Conservation (phyloP, 2,329 filamentous ascomycete genomes). For the Waltergamsia citrina region DNA sequence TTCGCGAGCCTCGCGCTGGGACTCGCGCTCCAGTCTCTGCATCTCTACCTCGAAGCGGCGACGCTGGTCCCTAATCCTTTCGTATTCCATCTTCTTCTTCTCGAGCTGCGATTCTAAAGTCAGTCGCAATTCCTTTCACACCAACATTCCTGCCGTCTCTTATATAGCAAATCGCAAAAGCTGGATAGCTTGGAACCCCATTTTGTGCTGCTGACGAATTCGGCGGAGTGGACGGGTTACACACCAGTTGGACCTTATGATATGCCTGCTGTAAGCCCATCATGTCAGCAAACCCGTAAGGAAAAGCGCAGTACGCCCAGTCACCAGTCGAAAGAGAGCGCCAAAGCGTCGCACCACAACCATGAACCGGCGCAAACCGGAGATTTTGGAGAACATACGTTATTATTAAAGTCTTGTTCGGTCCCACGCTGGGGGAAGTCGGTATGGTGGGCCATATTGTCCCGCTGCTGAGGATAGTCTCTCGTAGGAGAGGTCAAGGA, state of each 20-base stretch:
- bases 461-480: no score
- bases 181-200: no score
- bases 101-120: slow-evolving; percentile 62
- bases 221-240: slow-evolving; percentile 19
- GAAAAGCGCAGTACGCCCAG: neutral
- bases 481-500: slow-evolving; percentile 39
- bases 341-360: neutral
- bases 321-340: neutral
- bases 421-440: slow-evolving; percentile 27
- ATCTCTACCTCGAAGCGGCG: slow-evolving; percentile 87
- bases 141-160: no score
- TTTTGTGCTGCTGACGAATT: no score
- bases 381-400: slow-evolving; percentile 20
- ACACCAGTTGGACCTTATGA: slow-evolving; percentile 71
- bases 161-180: no score
- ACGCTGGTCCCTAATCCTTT: slow-evolving; percentile 81
- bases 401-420: slow-evolving; percentile 43
- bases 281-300: slow-evolving; percentile 14
- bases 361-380: neutral
- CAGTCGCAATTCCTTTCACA: no score
- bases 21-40: slow-evolving; percentile 78
- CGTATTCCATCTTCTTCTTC: slow-evolving; percentile 88
- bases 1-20: slow-evolving; percentile 74
- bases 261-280: slow-evolving; percentile 39
- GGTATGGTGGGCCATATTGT: no score